These are phyloP conservation scores for Vachellia pachyceras DNA, from an alignment of 306 rosid species.

Conservation along the genomic window DNA sequence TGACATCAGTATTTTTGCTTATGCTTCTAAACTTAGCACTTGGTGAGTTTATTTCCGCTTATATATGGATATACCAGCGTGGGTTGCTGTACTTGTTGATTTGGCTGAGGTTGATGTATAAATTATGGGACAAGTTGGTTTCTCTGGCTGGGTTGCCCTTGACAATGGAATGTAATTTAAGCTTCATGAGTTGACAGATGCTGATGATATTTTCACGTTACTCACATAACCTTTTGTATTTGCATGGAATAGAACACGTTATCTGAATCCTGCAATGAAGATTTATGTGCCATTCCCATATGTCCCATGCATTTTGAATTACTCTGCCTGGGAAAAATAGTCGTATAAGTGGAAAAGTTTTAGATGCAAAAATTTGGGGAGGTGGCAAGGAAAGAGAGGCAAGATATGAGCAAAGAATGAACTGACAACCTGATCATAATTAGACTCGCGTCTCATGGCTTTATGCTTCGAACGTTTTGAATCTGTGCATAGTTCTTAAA, in stretches of 20 bases:
- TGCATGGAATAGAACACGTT: not conserved
- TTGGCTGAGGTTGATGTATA: constrained; percentile 41
- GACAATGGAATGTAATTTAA: constrained; percentile 34
- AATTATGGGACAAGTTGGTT: constrained; percentile 40
- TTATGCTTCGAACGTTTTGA: too few relatives aligned
- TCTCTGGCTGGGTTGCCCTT: constrained; percentile 26
- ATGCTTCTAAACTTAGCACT: constrained; percentile 25
- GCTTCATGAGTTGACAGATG: constrained; percentile 4
- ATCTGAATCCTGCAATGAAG: not conserved
- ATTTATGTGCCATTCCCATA: constrained; percentile 13
- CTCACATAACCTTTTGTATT: not conserved
- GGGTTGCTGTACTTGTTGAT: constrained; percentile 6
- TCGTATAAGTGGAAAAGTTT: not conserved
- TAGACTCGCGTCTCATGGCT: too few relatives aligned
- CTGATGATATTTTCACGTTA: constrained; percentile 17
- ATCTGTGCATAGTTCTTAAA: not conserved
- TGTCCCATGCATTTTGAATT: not conserved
- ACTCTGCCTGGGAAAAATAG: not conserved
- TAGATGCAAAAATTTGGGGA: too few relatives aligned
- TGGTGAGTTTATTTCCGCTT: constrained; percentile 33
- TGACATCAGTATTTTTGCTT: not conserved
- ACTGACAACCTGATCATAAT: too few relatives aligned
- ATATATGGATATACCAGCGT: constrained; percentile 4
- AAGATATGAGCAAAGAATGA: too few relatives aligned
- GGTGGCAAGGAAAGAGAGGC: too few relatives aligned